Evolutionary conservation across 1,139 yeast genomes (phyloP).

Genomic region (Candida sp.): DNA sequence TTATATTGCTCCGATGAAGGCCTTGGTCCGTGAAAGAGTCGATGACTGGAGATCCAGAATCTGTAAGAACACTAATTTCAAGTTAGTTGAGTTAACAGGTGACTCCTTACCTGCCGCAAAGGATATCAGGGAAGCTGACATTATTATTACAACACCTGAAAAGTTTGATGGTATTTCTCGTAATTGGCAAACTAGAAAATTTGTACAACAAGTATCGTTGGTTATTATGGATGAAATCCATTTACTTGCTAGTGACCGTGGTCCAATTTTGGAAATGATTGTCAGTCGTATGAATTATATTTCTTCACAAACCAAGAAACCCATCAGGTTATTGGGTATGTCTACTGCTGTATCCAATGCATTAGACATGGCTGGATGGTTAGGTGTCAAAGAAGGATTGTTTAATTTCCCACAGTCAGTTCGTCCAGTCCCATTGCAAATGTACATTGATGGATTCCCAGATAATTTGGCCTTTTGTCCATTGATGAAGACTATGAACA

Average conservation of each 20-base stretch:
- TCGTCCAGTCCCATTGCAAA: conserved; percentile 95
- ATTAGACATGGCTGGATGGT: conserved; percentile 97
- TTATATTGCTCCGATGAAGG: conserved; percentile 99
- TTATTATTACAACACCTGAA: conserved; percentile 95
- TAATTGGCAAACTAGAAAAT: conserved; percentile 94
- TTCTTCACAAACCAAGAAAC: conserved; percentile 69
- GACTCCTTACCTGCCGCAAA: conserved; percentile 90
- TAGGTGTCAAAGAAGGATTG: conserved; percentile 84
- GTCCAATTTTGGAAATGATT: conserved; percentile 97
- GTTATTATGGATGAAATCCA: conserved; percentile 99
- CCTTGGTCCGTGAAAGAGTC: conserved; percentile 93
- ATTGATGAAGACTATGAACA: conserved; percentile 96
- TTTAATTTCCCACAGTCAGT: conserved; percentile 95
- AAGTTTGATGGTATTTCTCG: conserved; percentile 99
- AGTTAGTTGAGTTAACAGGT: conserved; percentile 92
- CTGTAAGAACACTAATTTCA: conserved; percentile 57
- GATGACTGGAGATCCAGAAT: conserved; percentile 88
- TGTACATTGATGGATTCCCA: conserved; percentile 98
- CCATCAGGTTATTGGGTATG: conserved; percentile 85
- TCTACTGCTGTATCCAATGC: conserved; percentile 99
- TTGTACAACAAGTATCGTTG: conserved; percentile 86
- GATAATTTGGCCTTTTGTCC: conserved; percentile 94
- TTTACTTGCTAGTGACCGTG: conserved; percentile 94
- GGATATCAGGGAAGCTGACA: conserved; percentile 86
- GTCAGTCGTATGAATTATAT: conserved; percentile 97